Conservation (phyloP, 2,329 filamentous ascomycete species). For the Trichoderma guizhouense region DNA sequence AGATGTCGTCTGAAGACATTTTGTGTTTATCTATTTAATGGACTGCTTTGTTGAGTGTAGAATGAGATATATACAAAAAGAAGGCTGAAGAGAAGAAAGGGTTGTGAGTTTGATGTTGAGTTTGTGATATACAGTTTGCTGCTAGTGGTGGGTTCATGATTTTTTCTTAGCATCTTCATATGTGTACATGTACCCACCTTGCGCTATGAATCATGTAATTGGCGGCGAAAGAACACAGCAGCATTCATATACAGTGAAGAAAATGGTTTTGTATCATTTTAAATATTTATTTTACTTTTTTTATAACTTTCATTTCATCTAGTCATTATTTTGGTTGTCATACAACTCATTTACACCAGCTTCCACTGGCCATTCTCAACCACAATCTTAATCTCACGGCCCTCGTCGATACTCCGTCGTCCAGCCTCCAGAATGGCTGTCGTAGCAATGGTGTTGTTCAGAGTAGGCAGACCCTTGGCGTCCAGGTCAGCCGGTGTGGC, state of each 20-base stretch:
- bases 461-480: constrained; percentile 73
- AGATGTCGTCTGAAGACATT: constrained; percentile 32
- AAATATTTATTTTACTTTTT: background rate
- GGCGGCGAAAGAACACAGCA: background rate
- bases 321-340: constrained; percentile 13
- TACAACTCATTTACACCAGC: constrained; percentile 45
- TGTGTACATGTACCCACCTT: background rate
- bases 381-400: constrained; percentile 71
- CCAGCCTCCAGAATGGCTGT: constrained; percentile 90
- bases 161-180: background rate
- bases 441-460: constrained; percentile 86
- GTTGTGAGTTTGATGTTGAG: background rate
- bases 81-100: background rate
- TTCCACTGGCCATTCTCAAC: constrained; percentile 65
- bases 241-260: background rate
- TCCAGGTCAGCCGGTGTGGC: constrained; percentile 75
- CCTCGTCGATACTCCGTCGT: constrained; percentile 78
- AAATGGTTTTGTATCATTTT: background rate
- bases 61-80: no score
- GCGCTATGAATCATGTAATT: background rate
- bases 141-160: background rate
- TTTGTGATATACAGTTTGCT: background rate
- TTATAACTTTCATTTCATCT: background rate
- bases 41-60: background rate
- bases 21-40: background rate